These are phyloP conservation scores for Lactarius hengduanensis DNA, from an alignment of 768 basidiomycete genomes.

Conservation along the genomic window DNA sequence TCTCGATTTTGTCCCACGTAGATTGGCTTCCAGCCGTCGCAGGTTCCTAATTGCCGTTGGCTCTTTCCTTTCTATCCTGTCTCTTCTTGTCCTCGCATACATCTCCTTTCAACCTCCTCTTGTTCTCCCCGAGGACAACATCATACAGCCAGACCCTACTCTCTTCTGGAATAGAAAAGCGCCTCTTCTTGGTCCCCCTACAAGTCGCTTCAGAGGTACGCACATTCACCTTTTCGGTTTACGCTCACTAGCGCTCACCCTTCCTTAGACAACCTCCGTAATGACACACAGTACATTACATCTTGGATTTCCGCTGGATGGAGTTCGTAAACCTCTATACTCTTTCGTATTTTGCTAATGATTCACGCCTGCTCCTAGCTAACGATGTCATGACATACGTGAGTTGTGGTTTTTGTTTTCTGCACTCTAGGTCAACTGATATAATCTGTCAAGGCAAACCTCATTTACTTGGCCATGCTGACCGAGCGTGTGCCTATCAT, in stretches of 20 bases:
- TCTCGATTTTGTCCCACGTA: neutral
- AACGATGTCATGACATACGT: conserved; percentile 80
- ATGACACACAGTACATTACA: conserved; percentile 63
- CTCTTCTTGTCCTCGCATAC: conserved; percentile 14
- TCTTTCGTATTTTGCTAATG: neutral
- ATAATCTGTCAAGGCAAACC: conserved; percentile 34
- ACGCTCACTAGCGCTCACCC: neutral
- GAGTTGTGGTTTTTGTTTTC: conserved; percentile 26
- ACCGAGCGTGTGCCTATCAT: conserved; percentile 43
- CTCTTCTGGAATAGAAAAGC: conserved; percentile 16
- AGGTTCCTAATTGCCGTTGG: neutral
- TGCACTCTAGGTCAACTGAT: neutral
- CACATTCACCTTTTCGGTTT: neutral
- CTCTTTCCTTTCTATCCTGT: conserved; percentile 7
- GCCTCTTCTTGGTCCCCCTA: conserved; percentile 47
- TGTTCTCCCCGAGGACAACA: neutral
- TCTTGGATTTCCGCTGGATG: conserved; percentile 79
- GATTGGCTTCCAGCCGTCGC: conserved; percentile 6
- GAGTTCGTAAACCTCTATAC: conserved; percentile 39
- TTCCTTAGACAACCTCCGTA: conserved; percentile 55
- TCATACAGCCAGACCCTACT: neutral
- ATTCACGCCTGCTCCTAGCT: conserved; percentile 39
- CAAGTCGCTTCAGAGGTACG: conserved; percentile 54
- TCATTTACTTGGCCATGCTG: conserved; percentile 42
- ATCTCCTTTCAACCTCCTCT: conserved; percentile 5